A percentile compares a stretch with the other conserved stretches of the same genome.
phyloP scores from a whole-genome alignment of 2,329 filamentous ascomycete genomes.

The Hypoxylon sp. region DNA sequence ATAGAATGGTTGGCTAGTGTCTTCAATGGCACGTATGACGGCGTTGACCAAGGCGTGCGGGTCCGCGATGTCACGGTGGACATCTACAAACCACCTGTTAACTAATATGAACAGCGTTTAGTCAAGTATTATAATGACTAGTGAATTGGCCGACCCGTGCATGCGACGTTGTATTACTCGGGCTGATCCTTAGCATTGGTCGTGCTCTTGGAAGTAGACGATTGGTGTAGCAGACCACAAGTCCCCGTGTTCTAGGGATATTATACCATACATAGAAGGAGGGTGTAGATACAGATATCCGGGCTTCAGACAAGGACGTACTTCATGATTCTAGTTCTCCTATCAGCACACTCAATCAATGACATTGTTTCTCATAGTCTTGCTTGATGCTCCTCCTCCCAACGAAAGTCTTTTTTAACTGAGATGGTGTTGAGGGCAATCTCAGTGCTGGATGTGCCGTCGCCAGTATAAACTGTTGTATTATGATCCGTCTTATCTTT shows the following conservation, averaged over 20 bases:
- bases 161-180: too few species aligned
- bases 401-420: not conserved
- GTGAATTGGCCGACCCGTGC: not conserved
- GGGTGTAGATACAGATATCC: too few species aligned
- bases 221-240: too few species aligned
- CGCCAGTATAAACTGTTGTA: not conserved
- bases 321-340: too few species aligned
- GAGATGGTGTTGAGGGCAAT: conserved; percentile 1
- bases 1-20: conserved; percentile 38
- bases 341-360: not conserved
- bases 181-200: too few species aligned
- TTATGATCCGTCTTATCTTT: not conserved
- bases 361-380: not conserved
- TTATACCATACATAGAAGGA: too few species aligned
- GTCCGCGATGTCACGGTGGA: conserved; percentile 38
- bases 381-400: not conserved
- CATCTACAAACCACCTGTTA: conserved; percentile 17
- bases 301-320: too few species aligned
- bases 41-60: conserved; percentile 14
- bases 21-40: conserved; percentile 39
- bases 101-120: not conserved
- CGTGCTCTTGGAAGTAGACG: too few species aligned
- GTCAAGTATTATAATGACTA: not conserved
- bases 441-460: not conserved
- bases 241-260: too few species aligned